These are phyloP conservation scores for Ilex aquifolium DNA, from an alignment of 257 asterid species.

Conservation along the genomic window DNA sequence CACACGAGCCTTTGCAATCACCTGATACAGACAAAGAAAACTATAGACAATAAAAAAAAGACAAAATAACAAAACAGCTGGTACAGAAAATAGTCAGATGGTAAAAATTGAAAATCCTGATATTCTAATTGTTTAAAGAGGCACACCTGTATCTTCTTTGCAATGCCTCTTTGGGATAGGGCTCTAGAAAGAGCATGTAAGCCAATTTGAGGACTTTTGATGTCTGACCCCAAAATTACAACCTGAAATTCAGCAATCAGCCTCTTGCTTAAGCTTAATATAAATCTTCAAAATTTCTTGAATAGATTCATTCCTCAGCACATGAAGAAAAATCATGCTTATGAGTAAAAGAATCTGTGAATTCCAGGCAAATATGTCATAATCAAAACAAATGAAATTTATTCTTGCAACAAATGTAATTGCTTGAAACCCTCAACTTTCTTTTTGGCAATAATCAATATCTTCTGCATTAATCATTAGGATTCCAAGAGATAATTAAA, in stretches of 20 bases:
- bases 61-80: neutral
- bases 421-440: too few species aligned
- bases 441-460: too few species aligned
- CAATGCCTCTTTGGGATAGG: slow-evolving; percentile 76
- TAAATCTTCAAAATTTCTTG: neutral
- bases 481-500: too few species aligned
- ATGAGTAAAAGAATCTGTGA: too few species aligned
- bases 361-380: too few species aligned
- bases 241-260: slow-evolving; percentile 37
- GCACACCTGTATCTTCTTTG: slow-evolving; percentile 85
- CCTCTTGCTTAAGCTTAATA: slow-evolving; percentile 2
- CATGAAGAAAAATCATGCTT: too few species aligned
- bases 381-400: too few species aligned
- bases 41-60: neutral
- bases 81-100: neutral
- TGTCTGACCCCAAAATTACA: slow-evolving; percentile 75
- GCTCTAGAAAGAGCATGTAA: slow-evolving; percentile 88
- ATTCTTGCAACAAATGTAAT: too few species aligned
- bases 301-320: too few species aligned
- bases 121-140: slow-evolving; percentile 8
- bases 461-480: too few species aligned
- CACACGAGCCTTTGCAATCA: slow-evolving; percentile 91
- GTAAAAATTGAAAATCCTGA: slow-evolving; percentile 9
- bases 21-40: slow-evolving; percentile 32
- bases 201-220: slow-evolving; percentile 71